A percentile compares a stretch with the other conserved stretches of the same genome.
Evolutionary conservation across 306 rosid species (phyloP).

Genomic region (Arachis hypogaea): DNA sequence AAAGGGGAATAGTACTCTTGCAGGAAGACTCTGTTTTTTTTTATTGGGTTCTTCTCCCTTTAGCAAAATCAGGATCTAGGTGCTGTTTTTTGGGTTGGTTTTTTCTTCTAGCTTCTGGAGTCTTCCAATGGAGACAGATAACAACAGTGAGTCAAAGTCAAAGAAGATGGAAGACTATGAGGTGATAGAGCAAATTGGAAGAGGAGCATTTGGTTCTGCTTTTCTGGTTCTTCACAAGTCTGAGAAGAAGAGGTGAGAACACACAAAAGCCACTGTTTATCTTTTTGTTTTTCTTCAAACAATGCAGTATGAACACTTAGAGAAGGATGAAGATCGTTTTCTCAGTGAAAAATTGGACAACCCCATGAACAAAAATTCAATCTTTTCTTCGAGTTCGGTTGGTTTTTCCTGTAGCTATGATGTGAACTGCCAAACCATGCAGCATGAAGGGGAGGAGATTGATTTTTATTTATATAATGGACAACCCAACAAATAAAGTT

Average conservation of each 20-base stretch:
- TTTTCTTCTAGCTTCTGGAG: conserved; percentile 50
- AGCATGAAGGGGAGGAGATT: conserved; percentile 19
- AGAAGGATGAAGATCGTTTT: no score
- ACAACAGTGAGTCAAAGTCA: conserved; percentile 58
- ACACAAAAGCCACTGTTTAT: not conserved
- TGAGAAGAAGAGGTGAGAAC: conserved; percentile 73
- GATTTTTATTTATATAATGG: conserved; percentile 2
- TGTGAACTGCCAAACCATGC: conserved; percentile 27
- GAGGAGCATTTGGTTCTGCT: conserved; percentile 89
- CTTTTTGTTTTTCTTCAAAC: no score
- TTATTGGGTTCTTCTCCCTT: conserved; percentile 36
- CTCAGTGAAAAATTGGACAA: no score
- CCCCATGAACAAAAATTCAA: no score
- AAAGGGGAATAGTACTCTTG: conserved; percentile 33
- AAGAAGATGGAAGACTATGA: conserved; percentile 83
- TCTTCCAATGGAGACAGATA: conserved; percentile 71
- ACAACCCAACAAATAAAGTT: conserved; percentile 25
- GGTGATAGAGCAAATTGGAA: conserved; percentile 91
- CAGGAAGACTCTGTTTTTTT: conserved; percentile 11
- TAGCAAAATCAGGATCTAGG: conserved; percentile 44
- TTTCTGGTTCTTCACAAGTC: conserved; percentile 82
- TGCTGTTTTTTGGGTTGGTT: conserved; percentile 2
- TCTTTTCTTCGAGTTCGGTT: no score
- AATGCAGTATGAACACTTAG: no score
- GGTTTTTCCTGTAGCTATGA: no score